A percentile compares a stretch with the other conserved stretches of the same genome.
Evolutionary conservation across 176 grass and related monocot species (phyloP).

Genomic region (Oryza meridionalis): DNA sequence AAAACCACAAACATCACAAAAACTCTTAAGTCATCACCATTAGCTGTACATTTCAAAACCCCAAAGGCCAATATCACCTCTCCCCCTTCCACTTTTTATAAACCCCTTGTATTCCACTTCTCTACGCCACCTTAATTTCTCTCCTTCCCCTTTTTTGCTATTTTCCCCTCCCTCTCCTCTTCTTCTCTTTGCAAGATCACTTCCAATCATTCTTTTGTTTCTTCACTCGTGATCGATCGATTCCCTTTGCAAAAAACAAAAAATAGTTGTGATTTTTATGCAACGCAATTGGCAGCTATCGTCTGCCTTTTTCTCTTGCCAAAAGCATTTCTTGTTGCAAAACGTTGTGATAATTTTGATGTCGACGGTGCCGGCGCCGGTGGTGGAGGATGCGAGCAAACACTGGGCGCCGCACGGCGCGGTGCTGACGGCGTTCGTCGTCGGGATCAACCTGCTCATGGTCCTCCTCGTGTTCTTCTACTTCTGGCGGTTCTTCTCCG

Average conservation of each 20-base stretch:
- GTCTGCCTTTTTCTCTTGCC: constrained; percentile 1
- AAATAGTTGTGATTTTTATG: constrained; percentile 15
- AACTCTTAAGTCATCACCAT: background rate
- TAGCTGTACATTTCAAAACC: constrained; percentile 15
- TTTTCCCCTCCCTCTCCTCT: background rate
- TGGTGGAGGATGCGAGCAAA: background rate
- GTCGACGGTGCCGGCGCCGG: constrained; percentile 38
- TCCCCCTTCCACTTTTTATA: constrained; percentile 32
- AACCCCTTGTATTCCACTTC: background rate
- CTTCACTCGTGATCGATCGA: background rate
- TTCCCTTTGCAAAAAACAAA: background rate
- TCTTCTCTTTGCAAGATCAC: background rate
- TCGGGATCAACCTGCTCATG: constrained; percentile 58
- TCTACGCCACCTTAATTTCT: background rate
- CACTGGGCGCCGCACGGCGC: constrained; percentile 45
- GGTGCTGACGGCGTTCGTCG: constrained; percentile 41
- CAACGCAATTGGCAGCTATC: background rate
- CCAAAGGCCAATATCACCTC: constrained; percentile 18
- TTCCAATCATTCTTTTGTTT: background rate
- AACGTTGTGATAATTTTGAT: background rate
- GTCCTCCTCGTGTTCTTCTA: constrained; percentile 58
- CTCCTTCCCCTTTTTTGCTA: background rate
- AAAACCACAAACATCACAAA: background rate
- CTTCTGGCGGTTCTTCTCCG: constrained; percentile 70
- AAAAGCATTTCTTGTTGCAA: background rate